Evolutionary conservation across 805 yeast genomes (phyloP), one percentile per base, ranked within the genome.

Genomic region (Grigorovia transvaalensis): DNA sequence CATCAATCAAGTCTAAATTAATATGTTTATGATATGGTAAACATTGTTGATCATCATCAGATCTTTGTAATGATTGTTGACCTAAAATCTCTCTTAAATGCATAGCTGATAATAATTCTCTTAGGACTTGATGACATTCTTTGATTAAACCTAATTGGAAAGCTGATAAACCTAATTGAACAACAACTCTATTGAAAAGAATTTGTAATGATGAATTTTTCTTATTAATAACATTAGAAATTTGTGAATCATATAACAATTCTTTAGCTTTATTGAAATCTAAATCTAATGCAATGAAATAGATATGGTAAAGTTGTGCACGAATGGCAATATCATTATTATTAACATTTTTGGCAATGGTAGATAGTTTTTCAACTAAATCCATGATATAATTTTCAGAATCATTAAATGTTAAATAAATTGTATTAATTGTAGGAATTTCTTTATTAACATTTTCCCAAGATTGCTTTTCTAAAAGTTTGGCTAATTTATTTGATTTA

Each of bases 21-120:
- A 93, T 91, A 73, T 93, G 99, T 86, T 88, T 89, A 73, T 93
- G 99, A 84, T 85, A 93, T 53, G 99, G 99, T 67, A 93, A 76
- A 67, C 89, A 79, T 67, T 90, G 82, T 19, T 27, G 41, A 17
- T 44, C 48, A 20, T 42, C 30, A 17, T 49, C 66, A 67, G 78
- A 82, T 71, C 89, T 84, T 67, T 84, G 84, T 62, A 80, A 75
- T 45, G 72, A 66, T 50, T 95, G 95, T 75, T 91, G 99, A 54
- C 97, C 98, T 56, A 93, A 78, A 54, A 93, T 78, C 72, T 93
- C 99, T 75, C 87, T 89, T 62, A 86, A 81, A 64, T 95, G 82
- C 57, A 82, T 81, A 44, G 95, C 82, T 51, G 88, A 84, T 56
- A 91, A 88, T 63, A 93, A 79, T 71, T 93, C 99, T 64, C 82